Evolutionary conservation across 1,139 yeast species (phyloP).

Genomic region (Saccharomyces hybrid): DNA sequence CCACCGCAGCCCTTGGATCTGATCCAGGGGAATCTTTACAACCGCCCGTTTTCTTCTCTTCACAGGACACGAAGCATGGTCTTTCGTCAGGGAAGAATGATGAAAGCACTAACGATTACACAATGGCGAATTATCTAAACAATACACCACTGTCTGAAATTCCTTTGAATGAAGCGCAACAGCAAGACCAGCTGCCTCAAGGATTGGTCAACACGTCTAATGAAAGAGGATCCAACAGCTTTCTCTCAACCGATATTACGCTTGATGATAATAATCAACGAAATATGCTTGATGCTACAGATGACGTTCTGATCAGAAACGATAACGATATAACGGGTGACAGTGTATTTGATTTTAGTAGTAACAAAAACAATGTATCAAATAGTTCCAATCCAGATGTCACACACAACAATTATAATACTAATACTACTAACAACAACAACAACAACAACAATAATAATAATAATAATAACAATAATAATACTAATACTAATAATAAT

Average conservation of each 20-base stretch:
- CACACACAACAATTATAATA: background rate
- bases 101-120: background rate
- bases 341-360: background rate
- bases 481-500: background rate
- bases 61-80: background rate
- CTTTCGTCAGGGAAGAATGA: background rate
- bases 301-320: background rate
- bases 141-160: background rate
- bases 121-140: background rate
- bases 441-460: background rate
- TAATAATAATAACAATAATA: background rate
- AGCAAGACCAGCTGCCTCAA: background rate
- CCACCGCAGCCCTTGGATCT: background rate
- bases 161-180: background rate
- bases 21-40: background rate
- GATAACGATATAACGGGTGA: background rate
- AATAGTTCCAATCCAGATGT: background rate
- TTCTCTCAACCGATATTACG: background rate
- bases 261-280: background rate
- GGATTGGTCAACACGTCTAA: background rate
- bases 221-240: background rate
- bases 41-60: background rate
- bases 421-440: background rate
- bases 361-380: background rate
- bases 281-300: background rate